phyloP scores from a whole-genome alignment of 2,329 filamentous ascomycete species.

The Fusarium sulawesiense region DNA sequence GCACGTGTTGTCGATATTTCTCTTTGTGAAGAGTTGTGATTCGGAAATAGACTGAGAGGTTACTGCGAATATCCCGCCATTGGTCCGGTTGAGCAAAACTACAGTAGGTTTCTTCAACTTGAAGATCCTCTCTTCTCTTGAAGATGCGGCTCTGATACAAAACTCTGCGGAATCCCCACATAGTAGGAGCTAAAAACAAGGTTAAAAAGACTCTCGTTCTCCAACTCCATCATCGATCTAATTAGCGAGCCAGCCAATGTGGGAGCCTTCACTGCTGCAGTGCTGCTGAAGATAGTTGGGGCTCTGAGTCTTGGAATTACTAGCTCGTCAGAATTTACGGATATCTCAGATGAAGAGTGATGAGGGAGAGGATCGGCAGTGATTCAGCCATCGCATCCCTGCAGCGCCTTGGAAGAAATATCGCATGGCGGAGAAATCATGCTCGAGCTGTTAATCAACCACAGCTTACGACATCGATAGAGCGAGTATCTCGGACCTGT shows the following conservation, averaged over 20 bases:
- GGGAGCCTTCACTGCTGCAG: neutral
- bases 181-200: conserved; percentile 31
- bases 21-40: neutral
- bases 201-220: conserved; percentile 27
- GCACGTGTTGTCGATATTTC: conserved; percentile 8
- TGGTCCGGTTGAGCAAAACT: neutral
- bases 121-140: neutral
- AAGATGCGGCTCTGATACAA: conserved; percentile 21
- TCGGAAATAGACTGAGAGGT: neutral
- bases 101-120: neutral
- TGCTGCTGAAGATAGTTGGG: too few relatives aligned
- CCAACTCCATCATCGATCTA: neutral
- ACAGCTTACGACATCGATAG: conserved; percentile 1
- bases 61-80: neutral
- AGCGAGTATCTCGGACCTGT: conserved; percentile 1
- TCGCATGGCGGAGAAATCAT: neutral
- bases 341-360: neutral
- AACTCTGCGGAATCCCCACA: conserved; percentile 14
- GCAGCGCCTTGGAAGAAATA: neutral
- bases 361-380: neutral
- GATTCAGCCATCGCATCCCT: conserved; percentile 7
- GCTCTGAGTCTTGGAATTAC: neutral
- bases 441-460: neutral
- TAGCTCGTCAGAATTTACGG: conserved; percentile 1
- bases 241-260: neutral